Percentiles rank a stretch among this genome's conserved stretches.
Evolutionary conservation across 2,329 filamentous ascomycete species (phyloP).

Genomic region (Fusarium palustre): DNA sequence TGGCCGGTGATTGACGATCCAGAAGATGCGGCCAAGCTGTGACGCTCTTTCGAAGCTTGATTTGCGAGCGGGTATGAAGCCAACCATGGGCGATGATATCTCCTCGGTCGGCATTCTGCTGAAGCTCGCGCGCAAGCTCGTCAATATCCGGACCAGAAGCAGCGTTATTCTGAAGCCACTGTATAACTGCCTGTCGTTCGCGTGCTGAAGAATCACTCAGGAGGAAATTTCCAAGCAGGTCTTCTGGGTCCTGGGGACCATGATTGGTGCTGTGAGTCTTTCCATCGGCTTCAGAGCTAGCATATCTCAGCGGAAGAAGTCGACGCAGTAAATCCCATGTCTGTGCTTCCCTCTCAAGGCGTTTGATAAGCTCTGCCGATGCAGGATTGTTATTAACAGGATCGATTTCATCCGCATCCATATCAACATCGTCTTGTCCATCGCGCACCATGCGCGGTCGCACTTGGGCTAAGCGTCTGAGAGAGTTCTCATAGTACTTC

Average conservation of each 20-base stretch:
- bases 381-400: conserved; percentile 46
- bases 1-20: conserved; percentile 70
- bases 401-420: conserved; percentile 67
- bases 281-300: conserved; percentile 47
- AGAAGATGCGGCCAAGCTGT: conserved; percentile 74
- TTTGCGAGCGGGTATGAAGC: conserved; percentile 88
- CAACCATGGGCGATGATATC: conserved; percentile 89
- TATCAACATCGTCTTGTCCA: conserved; percentile 61
- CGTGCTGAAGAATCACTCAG: conserved; percentile 76
- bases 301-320: conserved; percentile 77
- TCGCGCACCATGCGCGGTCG: conserved; percentile 47
- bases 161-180: conserved; percentile 87
- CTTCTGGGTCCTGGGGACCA: conserved; percentile 36
- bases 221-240: conserved; percentile 77
- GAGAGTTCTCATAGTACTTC: conserved; percentile 69
- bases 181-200: conserved; percentile 82
- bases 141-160: conserved; percentile 78
- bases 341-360: conserved; percentile 84
- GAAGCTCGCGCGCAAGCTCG: conserved; percentile 79
- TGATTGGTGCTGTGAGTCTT: conserved; percentile 49
- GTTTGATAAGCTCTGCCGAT: conserved; percentile 50
- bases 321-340: conserved; percentile 89
- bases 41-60: conserved; percentile 90
- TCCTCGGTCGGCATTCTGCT: conserved; percentile 79
- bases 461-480: conserved; percentile 49